Conservation (phyloP, 768 basidiomycete species). For the Naematelia aurantialba region DNA sequence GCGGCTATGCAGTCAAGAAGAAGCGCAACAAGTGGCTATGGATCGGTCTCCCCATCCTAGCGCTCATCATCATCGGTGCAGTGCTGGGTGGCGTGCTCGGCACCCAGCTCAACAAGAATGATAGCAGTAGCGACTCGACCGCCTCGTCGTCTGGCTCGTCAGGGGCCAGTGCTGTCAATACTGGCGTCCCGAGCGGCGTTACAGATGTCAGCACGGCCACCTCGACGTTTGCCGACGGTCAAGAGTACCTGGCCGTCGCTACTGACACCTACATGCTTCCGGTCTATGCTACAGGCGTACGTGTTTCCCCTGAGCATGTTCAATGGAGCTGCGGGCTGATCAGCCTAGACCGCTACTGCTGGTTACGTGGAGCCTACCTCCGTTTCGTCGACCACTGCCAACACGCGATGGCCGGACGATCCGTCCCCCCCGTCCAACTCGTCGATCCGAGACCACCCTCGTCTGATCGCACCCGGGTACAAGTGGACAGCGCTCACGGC, state of each 20-base stretch:
- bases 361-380: slow-evolving; percentile 55
- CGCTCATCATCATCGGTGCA: slow-evolving; percentile 50
- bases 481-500: slow-evolving; percentile 79
- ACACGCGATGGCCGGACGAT: slow-evolving; percentile 74
- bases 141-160: slow-evolving; percentile 24
- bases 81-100: slow-evolving; percentile 73
- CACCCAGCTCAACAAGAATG: slow-evolving; percentile 49
- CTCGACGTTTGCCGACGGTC: slow-evolving; percentile 43
- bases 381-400: slow-evolving; percentile 39
- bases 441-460: slow-evolving; percentile 74
- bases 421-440: slow-evolving; percentile 67
- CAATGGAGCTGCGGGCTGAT: slow-evolving; percentile 1
- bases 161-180: slow-evolving; percentile 2
- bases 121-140: slow-evolving; percentile 27
- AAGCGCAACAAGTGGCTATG: slow-evolving; percentile 51
- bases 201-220: slow-evolving; percentile 31
- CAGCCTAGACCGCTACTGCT: slow-evolving; percentile 55
- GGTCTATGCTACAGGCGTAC: slow-evolving; percentile 80
- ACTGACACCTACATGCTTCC: slow-evolving; percentile 80
- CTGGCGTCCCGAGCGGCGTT: slow-evolving; percentile 10
- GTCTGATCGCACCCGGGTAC: slow-evolving; percentile 83
- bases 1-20: slow-evolving; percentile 27
- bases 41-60: slow-evolving; percentile 48
- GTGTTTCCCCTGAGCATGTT: slow-evolving; percentile 45
- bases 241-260: slow-evolving; percentile 61